A percentile compares a stretch with the other conserved stretches of the same genome.
phyloP scores from a whole-genome alignment of 129 eudicot genomes.

The Escallonia rubra region DNA sequence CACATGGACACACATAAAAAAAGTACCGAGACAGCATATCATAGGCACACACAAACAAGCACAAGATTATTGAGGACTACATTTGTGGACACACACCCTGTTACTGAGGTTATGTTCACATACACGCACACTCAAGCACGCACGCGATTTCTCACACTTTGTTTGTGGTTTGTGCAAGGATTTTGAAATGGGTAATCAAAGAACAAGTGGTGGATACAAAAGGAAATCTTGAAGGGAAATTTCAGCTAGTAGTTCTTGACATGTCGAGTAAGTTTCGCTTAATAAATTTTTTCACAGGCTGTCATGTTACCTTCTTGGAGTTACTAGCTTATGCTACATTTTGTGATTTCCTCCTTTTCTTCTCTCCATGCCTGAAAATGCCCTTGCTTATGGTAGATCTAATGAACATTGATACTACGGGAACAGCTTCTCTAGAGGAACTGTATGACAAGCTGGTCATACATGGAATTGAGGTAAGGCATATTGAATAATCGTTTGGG shows the following conservation, averaged over 20 bases:
- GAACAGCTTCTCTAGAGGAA: conserved; percentile 49
- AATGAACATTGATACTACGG: conserved; percentile 55
- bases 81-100: no score
- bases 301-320: no score
- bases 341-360: neutral
- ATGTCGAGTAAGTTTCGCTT: conserved; percentile 50
- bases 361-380: neutral
- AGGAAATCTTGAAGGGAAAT: conserved; percentile 18
- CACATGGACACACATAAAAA: neutral
- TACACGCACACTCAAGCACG: neutral
- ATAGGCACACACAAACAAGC: no score
- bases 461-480: conserved; percentile 36
- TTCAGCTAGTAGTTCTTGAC: conserved; percentile 40
- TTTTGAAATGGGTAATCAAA: conserved; percentile 34
- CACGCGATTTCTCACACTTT: neutral
- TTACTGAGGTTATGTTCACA: neutral
- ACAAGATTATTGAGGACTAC: no score
- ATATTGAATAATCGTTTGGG: neutral
- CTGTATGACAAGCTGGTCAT: conserved; percentile 38
- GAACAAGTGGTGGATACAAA: conserved; percentile 29
- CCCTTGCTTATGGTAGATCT: conserved; percentile 23
- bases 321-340: no score
- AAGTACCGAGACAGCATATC: neutral
- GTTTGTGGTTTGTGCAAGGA: conserved; percentile 23
- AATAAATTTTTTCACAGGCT: no score